Conservation (phyloP, 805 yeast genomes). For the Kazachstania bromeliacearum region DNA sequence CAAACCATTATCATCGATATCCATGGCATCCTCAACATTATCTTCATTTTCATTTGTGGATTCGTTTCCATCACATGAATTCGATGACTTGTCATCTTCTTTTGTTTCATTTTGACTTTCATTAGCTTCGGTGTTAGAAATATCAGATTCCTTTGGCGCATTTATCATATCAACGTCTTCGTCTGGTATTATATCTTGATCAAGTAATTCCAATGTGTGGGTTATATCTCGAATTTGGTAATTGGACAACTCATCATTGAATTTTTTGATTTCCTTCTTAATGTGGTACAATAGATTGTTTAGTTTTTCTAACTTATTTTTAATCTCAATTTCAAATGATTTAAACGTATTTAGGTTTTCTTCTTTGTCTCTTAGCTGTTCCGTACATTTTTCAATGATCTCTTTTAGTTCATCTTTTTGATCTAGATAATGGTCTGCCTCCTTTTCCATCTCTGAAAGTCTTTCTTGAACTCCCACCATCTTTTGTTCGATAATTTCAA, state of each 20-base stretch:
- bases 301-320: constrained; percentile 52
- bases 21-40: constrained; percentile 11
- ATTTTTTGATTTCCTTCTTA: constrained; percentile 32
- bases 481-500: constrained; percentile 24
- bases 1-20: constrained; percentile 24
- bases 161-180: not conserved
- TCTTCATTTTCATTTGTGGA: not conserved
- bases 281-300: constrained; percentile 32
- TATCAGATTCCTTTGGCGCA: constrained; percentile 12
- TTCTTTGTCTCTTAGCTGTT: constrained; percentile 32
- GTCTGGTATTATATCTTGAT: constrained; percentile 7
- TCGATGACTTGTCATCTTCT: not conserved
- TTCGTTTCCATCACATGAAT: constrained; percentile 2
- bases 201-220: constrained; percentile 18
- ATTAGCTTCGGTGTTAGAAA: too few species aligned
- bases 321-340: constrained; percentile 58
- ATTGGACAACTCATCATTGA: constrained; percentile 34
- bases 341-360: constrained; percentile 45
- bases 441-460: constrained; percentile 22
- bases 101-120: not conserved
- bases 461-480: constrained; percentile 28
- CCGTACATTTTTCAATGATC: constrained; percentile 33
- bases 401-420: constrained; percentile 34
- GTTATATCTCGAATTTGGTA: constrained; percentile 47
- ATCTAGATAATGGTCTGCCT: constrained; percentile 33